Conservation (phyloP, 2,329 filamentous ascomycete genomes). For the Neurospora sp. region DNA sequence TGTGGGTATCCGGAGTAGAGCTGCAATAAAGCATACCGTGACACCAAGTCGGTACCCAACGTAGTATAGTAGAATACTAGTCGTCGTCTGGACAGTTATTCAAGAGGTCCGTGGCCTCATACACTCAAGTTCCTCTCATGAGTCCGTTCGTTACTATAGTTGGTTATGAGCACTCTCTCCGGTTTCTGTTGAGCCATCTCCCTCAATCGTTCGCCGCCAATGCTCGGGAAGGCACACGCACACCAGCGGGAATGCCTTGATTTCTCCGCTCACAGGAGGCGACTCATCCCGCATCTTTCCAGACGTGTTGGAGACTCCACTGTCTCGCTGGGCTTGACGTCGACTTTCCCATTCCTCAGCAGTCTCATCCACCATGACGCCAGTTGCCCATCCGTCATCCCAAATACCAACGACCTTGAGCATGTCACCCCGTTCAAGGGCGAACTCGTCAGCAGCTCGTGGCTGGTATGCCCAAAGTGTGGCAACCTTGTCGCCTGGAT, state of each 20-base stretch:
- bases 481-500: slow-evolving; percentile 79
- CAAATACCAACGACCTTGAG: slow-evolving; percentile 96
- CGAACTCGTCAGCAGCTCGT: slow-evolving; percentile 84
- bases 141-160: slow-evolving; percentile 11
- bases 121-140: slow-evolving; percentile 15
- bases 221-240: slow-evolving; percentile 93
- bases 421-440: slow-evolving; percentile 92
- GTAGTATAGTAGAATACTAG: slow-evolving; percentile 16
- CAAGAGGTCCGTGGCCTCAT: slow-evolving; percentile 18
- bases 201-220: slow-evolving; percentile 94
- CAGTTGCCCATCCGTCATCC: slow-evolving; percentile 98
- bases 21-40: slow-evolving; percentile 10
- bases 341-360: slow-evolving; percentile 83
- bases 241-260: slow-evolving; percentile 95
- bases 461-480: slow-evolving; percentile 96
- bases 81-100: slow-evolving; percentile 23
- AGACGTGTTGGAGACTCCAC: slow-evolving; percentile 79
- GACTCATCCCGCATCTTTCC: slow-evolving; percentile 48
- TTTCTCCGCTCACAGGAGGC: slow-evolving; percentile 63
- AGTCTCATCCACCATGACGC: slow-evolving; percentile 68
- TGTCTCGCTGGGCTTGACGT: slow-evolving; percentile 74
- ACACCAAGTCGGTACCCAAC: slow-evolving; percentile 22
- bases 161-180: slow-evolving; percentile 35
- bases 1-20: slow-evolving; percentile 1
- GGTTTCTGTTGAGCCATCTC: slow-evolving; percentile 62